phyloP scores from a whole-genome alignment of 2,329 filamentous ascomycete genomes.

The Trichoderma simmonsii region DNA sequence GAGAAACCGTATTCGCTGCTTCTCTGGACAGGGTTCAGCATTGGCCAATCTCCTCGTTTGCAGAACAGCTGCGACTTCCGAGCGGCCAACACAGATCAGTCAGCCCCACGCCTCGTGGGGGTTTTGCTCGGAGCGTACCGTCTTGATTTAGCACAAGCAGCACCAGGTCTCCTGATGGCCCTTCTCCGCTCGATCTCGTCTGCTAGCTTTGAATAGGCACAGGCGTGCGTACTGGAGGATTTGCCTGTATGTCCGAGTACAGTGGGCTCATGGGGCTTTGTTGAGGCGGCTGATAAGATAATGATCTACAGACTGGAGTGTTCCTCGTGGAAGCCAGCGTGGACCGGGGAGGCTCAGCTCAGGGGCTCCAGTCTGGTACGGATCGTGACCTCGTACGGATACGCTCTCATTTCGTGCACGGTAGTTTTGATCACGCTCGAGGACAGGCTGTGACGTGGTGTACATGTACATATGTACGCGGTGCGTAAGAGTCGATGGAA shows the following conservation, averaged over 20 bases:
- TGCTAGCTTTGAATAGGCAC: neutral
- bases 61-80: constrained; percentile 8
- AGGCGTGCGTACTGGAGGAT: neutral
- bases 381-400: constrained; percentile 4
- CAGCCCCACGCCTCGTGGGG: constrained; percentile 17
- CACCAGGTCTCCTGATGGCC: neutral
- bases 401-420: constrained; percentile 4
- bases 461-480: neutral
- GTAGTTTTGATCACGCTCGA: constrained; percentile 16
- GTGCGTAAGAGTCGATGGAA: neutral
- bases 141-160: neutral
- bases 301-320: constrained; percentile 6
- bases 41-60: constrained; percentile 10
- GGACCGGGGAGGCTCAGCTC: constrained; percentile 11
- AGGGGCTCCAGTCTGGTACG: constrained; percentile 5
- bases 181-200: constrained; percentile 7
- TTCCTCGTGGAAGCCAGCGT: constrained; percentile 5
- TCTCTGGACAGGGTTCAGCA: neutral
- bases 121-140: constrained; percentile 7
- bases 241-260: neutral
- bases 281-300: constrained; percentile 11
- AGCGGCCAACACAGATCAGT: constrained; percentile 5
- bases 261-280: neutral
- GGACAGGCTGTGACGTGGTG: constrained; percentile 9
- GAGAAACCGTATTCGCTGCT: constrained; percentile 10